Percentiles rank a stretch among this genome's conserved stretches.
These are phyloP conservation scores for Tolypocladium nubicola DNA, from an alignment of 2,329 filamentous ascomycete species.

Conservation along the genomic window DNA sequence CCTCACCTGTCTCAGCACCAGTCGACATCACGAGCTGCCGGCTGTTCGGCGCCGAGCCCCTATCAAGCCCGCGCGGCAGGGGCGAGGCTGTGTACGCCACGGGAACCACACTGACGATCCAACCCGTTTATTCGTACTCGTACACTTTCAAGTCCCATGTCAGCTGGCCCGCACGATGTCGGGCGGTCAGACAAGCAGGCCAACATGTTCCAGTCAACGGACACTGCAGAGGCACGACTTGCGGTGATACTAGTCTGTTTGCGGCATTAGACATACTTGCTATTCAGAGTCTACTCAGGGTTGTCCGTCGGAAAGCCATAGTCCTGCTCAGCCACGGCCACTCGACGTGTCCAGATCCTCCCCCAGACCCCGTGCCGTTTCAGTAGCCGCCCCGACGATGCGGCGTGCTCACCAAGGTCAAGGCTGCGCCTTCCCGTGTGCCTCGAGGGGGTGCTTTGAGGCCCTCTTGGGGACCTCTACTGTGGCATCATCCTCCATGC, in stretches of 20 bases:
- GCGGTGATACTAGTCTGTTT: background rate
- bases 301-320: background rate
- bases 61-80: background rate
- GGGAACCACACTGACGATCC: background rate
- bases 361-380: background rate
- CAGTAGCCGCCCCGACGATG: background rate
- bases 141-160: background rate
- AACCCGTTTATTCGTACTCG: background rate
- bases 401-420: background rate
- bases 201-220: background rate
- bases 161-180: background rate
- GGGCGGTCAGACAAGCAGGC: background rate
- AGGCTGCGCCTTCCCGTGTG: background rate
- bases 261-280: background rate
- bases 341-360: background rate
- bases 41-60: background rate
- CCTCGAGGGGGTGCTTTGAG: background rate
- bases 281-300: background rate
- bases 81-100: background rate
- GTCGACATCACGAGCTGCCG: background rate
- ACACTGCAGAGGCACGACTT: background rate
- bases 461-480: background rate
- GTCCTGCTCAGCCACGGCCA: background rate
- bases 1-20: background rate
- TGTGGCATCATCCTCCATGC: background rate